phyloP scores from a whole-genome alignment of 768 basidiomycete genomes.

The Pulveroboletus sp. region DNA sequence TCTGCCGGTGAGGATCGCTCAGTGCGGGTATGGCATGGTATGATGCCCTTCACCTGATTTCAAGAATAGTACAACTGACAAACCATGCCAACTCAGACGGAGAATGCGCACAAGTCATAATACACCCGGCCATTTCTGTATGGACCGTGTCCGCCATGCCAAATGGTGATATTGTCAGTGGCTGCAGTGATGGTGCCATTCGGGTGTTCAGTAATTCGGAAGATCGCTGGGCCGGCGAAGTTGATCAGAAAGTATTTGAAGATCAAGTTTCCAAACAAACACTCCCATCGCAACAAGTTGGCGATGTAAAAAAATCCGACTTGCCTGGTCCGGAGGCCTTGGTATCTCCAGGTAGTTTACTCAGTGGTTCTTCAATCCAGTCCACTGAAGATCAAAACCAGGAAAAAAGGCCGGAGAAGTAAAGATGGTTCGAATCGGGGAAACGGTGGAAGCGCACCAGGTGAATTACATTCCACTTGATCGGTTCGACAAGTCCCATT shows the following conservation, averaged over 20 bases:
- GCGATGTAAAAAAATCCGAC: conserved; percentile 91
- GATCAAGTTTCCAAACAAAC: conserved; percentile 74
- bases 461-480: conserved; percentile 37
- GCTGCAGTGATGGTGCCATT: conserved; percentile 83
- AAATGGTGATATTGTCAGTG: conserved; percentile 90
- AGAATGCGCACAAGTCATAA: conserved; percentile 83
- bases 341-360: conserved; percentile 53
- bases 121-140: conserved; percentile 95
- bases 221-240: conserved; percentile 69
- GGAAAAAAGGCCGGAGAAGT: conserved; percentile 95
- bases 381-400: conserved; percentile 25
- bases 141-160: conserved; percentile 90
- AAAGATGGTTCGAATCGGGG: conserved; percentile 82
- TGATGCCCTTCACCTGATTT: conserved; percentile 19
- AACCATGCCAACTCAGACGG: conserved; percentile 53
- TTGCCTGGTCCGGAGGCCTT: conserved; percentile 86
- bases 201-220: conserved; percentile 79
- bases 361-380: neutral
- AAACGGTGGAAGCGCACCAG: conserved; percentile 87
- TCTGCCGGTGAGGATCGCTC: conserved; percentile 95
- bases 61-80: neutral
- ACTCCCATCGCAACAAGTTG: conserved; percentile 82
- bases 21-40: conserved; percentile 88
- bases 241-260: conserved; percentile 68
- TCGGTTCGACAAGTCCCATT: neutral